Conservation (phyloP, 1,284 basidiomycete genomes). For the Wolfiporia cocos region DNA sequence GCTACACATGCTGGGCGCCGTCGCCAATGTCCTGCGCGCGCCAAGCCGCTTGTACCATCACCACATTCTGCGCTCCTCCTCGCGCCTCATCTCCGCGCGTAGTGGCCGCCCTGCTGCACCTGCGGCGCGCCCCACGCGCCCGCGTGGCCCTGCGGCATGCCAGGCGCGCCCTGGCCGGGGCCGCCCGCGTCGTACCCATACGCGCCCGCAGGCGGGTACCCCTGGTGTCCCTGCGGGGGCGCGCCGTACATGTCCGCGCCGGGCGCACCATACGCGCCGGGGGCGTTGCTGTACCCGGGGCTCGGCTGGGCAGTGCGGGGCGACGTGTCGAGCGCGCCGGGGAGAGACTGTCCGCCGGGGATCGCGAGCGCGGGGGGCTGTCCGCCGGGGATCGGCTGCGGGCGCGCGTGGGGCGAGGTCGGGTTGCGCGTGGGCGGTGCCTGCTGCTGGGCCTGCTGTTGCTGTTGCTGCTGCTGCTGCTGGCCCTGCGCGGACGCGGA, state of each 20-base stretch:
- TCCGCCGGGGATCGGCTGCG: slow-evolving; percentile 15
- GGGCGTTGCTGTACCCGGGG: slow-evolving; percentile 18
- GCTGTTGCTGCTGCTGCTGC: neutral
- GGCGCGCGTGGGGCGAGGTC: slow-evolving; percentile 20
- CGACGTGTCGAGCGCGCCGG: slow-evolving; percentile 20
- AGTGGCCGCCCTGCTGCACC: slow-evolving; percentile 23
- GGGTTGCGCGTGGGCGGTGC: slow-evolving; percentile 9
- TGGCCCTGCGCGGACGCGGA: slow-evolving; percentile 5
- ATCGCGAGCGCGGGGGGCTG: slow-evolving; percentile 16
- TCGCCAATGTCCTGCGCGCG: slow-evolving; percentile 5
- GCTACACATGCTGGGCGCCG: neutral
- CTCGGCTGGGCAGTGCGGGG: slow-evolving; percentile 19
- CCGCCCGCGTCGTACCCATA: slow-evolving; percentile 17
- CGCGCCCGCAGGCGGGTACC: slow-evolving; percentile 22
- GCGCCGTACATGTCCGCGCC: slow-evolving; percentile 20
- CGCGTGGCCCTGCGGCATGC: slow-evolving; percentile 9
- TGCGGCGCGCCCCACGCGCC: slow-evolving; percentile 18
- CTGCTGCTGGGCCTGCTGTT: slow-evolving; percentile 6
- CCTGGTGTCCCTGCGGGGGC: slow-evolving; percentile 17
- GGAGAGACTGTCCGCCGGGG: slow-evolving; percentile 10
- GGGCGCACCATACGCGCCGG: slow-evolving; percentile 22
- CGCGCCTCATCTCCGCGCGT: slow-evolving; percentile 19
- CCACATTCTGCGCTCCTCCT: neutral
- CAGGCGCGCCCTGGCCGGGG: slow-evolving; percentile 10
- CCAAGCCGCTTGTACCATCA: neutral